A percentile compares a stretch with the other conserved stretches of the same genome.
Evolutionary conservation across 2,329 filamentous ascomycete genomes (phyloP).

Genomic region (Arthrinium phaeospermum): DNA sequence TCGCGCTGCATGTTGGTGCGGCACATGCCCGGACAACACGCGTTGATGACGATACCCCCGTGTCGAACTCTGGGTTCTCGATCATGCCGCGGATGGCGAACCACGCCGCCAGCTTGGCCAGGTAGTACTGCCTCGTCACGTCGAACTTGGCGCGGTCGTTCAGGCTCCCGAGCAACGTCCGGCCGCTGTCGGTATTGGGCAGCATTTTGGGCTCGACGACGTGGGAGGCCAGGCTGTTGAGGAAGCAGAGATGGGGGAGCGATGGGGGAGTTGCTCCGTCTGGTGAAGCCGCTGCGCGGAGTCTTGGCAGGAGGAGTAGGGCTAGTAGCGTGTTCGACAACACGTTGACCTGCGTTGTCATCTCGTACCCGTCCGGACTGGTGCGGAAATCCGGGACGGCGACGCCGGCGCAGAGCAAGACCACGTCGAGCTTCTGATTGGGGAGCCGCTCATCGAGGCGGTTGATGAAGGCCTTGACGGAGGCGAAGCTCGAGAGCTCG

Average conservation of each 20-base stretch:
- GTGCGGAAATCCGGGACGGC: constrained; percentile 37
- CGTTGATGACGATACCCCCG: background rate
- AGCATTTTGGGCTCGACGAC: constrained; percentile 26
- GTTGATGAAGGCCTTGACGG: background rate
- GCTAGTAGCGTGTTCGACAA: constrained; percentile 61
- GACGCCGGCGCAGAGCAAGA: constrained; percentile 5
- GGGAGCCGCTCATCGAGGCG: background rate
- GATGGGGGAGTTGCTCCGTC: constrained; percentile 25
- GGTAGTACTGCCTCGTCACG: constrained; percentile 29
- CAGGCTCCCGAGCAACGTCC: constrained; percentile 26
- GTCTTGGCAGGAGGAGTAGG: constrained; percentile 54
- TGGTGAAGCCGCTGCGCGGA: constrained; percentile 42
- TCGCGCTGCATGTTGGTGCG: background rate
- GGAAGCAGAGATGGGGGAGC: constrained; percentile 48
- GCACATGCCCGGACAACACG: background rate
- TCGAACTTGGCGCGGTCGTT: constrained; percentile 30
- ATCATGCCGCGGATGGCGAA: constrained; percentile 42
- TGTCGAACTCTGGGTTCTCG: background rate
- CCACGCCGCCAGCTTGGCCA: constrained; percentile 41
- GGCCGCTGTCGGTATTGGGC: constrained; percentile 21
- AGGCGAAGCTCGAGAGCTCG: background rate
- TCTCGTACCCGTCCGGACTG: constrained; percentile 52
- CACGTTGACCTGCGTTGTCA: constrained; percentile 61
- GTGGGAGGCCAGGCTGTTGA: constrained; percentile 35
- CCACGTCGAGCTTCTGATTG: background rate